Base-by-base conservation (phyloP, 768 basidiomycete species). In the Tremella mesenterica region DNA sequence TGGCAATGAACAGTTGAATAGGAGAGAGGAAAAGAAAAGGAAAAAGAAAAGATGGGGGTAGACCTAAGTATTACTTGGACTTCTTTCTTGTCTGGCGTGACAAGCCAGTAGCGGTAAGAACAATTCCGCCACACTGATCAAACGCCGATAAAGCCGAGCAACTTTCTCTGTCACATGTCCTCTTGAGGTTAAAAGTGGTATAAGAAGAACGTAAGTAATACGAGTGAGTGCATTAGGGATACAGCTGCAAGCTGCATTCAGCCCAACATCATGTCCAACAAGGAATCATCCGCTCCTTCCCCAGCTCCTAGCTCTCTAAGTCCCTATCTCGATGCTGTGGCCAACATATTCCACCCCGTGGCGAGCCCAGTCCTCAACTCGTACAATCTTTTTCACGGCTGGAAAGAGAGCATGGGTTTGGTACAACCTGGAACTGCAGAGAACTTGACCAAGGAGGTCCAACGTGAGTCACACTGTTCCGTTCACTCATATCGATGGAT, bases 381-480 rank as follows among this genome's bases (percentile, higher is more conserved):
- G 21, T 86, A 85, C 73, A 78, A 81, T 64, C 81, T 83, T 53
- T 83, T 93, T 74, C 79, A 84, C 55, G 76, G 80, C 71, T 92
- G 89, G 86, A 83, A 90, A 63, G 79, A 81, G 64, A 80, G 82
- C 58, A 78, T 92, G 60, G 85, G 83, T 44, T 77, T 97, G 46
- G 82, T 88, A 34, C 86, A 88, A 74, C 92, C 92, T n/a, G 92
- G 92, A 51, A 84, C 86, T 14, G 83, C 85, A 41, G 92, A 97
- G 79, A 89, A 87, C 72, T 78, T 96, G 58, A 85, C 85, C 64
- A 89, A 88, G 77, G 92, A 97, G 76, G 83, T 88, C 64, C 92
- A 91, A 76, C 75, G 92, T 93, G 64, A 56, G 82, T 73, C 29
- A 29, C 23, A 18, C 26, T 2, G 45, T 36, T 16, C 20, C 29